Base-by-base conservation (phyloP, 2,329 filamentous ascomycete species). In the Exophiala aquamarina region DNA sequence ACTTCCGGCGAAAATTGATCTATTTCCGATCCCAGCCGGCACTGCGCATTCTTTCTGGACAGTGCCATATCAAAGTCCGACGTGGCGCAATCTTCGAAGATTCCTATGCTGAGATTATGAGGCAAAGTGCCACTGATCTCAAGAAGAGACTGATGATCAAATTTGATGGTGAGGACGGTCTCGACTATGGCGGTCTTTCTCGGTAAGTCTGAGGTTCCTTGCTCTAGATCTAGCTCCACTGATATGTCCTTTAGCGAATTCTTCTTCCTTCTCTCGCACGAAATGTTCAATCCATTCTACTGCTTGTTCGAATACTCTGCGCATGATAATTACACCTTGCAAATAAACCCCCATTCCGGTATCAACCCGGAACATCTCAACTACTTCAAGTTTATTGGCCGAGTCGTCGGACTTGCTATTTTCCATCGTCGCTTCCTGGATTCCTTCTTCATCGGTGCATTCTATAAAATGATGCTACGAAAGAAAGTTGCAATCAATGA, bases 231-330 rank as follows among this genome's bases (percentile, higher is more conserved):
- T 21, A 20, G 10, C 14, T 44, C n/a, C 28, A 41, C 34, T 56
- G 35, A 48, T 20, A 9, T 32, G 33, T 6, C 14, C 23, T 13
- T 55, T 61, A 82, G 91, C 80, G 93, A 98, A 71, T 98, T 98
- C 77, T 98, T 98, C 78, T 98, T 98, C 83, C 77, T 98, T 32
- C 82, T 98, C 45, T 97, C 92, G 13, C 93, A 98, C 72, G 93
- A 98, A 75, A 98, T 98, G 93, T 98, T 98, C 76, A 98, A 98
- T 70, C 93, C 93, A 23, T 98, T 98, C 74, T 98, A 98, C 75
- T 98, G 93, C 68, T 78, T 98, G 44, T 98, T 98, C 76, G 93
- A 98, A 73, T 98, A 98, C 71, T 97, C 93, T 19, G 93, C 93
- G 31, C 93, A 98, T 76, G 93, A 98, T 82, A 98, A 98, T 74